phyloP scores from a whole-genome alignment of 2,329 filamentous ascomycete genomes.

The Chrysoporthe austroafricana region DNA sequence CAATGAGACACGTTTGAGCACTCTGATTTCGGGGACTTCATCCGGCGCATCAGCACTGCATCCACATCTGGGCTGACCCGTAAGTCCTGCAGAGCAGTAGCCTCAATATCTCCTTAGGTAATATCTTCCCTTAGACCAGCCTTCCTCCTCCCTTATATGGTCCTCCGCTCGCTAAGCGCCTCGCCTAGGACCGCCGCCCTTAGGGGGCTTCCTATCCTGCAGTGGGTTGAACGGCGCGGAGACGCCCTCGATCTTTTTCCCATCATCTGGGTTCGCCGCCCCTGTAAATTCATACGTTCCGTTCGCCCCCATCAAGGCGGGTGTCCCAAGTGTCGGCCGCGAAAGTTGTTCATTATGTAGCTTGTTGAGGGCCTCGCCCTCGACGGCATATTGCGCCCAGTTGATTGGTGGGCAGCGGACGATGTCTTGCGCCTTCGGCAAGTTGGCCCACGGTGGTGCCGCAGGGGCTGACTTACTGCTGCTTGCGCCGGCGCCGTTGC shows the following conservation, averaged over 20 bases:
- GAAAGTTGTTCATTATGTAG: conserved; percentile 79
- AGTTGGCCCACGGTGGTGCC: conserved; percentile 56
- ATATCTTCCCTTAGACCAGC: neutral
- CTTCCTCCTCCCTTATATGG: neutral
- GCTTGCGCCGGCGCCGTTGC: conserved; percentile 28
- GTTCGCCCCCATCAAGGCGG: conserved; percentile 43
- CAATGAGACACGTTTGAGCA: too few species aligned
- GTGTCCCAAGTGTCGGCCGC: conserved; percentile 62
- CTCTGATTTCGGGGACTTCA: too few species aligned
- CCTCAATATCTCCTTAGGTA: neutral
- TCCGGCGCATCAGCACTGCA: too few species aligned
- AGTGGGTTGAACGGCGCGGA: conserved; percentile 60
- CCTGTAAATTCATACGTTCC: conserved; percentile 57
- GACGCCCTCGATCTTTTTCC: conserved; percentile 54
- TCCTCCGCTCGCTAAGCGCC: neutral
- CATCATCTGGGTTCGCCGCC: conserved; percentile 41
- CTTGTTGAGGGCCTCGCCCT: conserved; percentile 81
- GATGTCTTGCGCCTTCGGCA: conserved; percentile 80
- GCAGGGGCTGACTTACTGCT: conserved; percentile 29
- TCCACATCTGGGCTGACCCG: neutral
- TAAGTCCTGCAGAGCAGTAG: neutral
- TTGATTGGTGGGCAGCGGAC: conserved; percentile 88
- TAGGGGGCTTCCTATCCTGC: conserved; percentile 49
- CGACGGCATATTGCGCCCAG: conserved; percentile 92
- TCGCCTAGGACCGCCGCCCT: conserved; percentile 30